Percentiles rank a stretch among this genome's conserved stretches.
phyloP scores from a whole-genome alignment of 164 flowering plant species.

The Aristolochia californica region DNA sequence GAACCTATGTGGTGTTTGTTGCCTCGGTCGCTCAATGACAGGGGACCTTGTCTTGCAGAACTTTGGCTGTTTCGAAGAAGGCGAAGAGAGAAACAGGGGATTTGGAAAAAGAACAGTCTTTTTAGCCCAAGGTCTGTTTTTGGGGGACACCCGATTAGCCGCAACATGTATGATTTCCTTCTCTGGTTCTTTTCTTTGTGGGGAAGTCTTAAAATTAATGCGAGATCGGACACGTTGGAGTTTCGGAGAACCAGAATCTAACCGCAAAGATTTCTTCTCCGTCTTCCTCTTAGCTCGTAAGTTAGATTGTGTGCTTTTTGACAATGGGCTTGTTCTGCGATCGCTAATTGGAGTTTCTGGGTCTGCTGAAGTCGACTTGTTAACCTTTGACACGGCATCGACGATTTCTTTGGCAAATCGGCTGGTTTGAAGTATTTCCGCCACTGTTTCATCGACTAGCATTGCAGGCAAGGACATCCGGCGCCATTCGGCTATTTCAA shows the following conservation, averaged over 20 bases:
- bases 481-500: constrained; percentile 61
- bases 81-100: constrained; percentile 57
- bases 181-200: constrained; percentile 33
- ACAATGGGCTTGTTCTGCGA: constrained; percentile 24
- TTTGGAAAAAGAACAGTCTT: constrained; percentile 86
- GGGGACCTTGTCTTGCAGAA: constrained; percentile 64
- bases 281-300: constrained; percentile 39
- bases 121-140: constrained; percentile 68
- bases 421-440: constrained; percentile 77
- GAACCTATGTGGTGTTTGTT: constrained; percentile 56
- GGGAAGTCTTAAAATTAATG: constrained; percentile 67
- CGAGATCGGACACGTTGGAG: constrained; percentile 55
- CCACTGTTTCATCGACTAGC: constrained; percentile 81
- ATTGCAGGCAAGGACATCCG: constrained; percentile 92
- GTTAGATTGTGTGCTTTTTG: constrained; percentile 17
- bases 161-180: constrained; percentile 20
- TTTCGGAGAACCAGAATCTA: constrained; percentile 36
- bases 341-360: constrained; percentile 63
- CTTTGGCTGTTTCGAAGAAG: constrained; percentile 36
- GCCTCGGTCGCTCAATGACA: constrained; percentile 28
- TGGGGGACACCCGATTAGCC: constrained; percentile 77
- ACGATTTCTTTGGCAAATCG: constrained; percentile 62
- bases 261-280: constrained; percentile 54
- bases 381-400: constrained; percentile 34
- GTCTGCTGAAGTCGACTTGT: constrained; percentile 24